Conservation (phyloP, 441 rosid species). For the Aquilaria agallochum region DNA sequence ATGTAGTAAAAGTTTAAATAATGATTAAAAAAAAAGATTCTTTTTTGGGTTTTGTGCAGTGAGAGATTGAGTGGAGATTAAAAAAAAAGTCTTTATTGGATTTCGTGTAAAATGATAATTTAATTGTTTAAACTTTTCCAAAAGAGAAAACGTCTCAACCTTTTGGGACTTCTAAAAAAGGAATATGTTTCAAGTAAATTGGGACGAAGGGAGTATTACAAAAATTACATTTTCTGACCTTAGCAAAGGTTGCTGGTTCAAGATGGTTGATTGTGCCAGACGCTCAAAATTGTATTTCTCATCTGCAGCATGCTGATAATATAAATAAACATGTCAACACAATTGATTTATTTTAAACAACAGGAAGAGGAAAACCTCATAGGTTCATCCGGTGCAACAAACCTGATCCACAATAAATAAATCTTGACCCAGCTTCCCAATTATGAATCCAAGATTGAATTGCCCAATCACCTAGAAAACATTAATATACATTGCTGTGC, state of each 20-base stretch:
- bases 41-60: no score
- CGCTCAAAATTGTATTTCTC: constrained; percentile 96
- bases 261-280: constrained; percentile 75
- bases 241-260: constrained; percentile 94
- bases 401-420: constrained; percentile 99
- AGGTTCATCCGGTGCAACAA: constrained; percentile 13
- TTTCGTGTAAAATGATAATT: no score
- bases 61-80: no score
- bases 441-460: constrained; percentile 95
- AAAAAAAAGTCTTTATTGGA: no score
- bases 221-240: constrained; percentile 43
- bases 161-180: no score
- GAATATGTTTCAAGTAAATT: no score
- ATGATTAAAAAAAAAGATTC: no score
- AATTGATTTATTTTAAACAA: constrained; percentile 9
- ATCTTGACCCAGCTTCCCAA: constrained; percentile 88
- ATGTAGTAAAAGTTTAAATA: no score
- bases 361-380: constrained; percentile 10
- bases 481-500: constrained; percentile 5
- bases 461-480: constrained; percentile 82
- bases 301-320: constrained; percentile 94
- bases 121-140: no score
- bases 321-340: constrained; percentile 7
- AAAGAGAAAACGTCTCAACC: no score
- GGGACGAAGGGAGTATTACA: constrained; percentile 4